Evolutionary conservation across 371 early-diverging fungal species (phyloP), one percentile per base, ranked within the genome.

Genomic region (Mucor saturninus): DNA sequence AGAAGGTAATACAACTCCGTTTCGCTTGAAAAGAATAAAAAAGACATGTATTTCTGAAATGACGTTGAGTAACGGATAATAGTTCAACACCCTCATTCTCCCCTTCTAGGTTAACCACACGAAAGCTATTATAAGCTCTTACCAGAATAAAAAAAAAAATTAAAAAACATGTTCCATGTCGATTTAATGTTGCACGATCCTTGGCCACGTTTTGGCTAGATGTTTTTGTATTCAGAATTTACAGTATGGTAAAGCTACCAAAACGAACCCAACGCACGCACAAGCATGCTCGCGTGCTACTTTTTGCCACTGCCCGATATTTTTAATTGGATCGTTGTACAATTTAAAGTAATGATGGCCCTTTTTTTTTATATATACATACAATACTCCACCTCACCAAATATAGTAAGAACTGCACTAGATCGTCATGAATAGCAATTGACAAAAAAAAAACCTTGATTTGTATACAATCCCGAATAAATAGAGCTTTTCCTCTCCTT

Each of bases 161-260:
- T n/a, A 21, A 21, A 35, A 26, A 38, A 48, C 55, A 55, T 49
- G 54, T 54, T 49, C 56, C 62, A 30, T 55, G 55, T 48, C 46
- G 8, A 29, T 13, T 43, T 49, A 62, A 62, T 62, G 62, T 62
- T 48, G 56, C 45, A 62, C 62, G 28, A 49, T 37, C 13, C 26
- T 49, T 62, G 37, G 62, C 62, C 62, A 62, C 62, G 62, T 62
- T 62, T 55, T 61, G 29, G 39, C 43, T 52, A 42, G 51, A 53
- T 61, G 21, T 35, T 54, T 54, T 46, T 57, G 45, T 46, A 57
- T 57, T 45, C 50, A 21, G 2, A 42, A 14, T 42, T 4, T 11
- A 42, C 11, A 42, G 10, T 42, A 42, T 42, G 43, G n/a, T 42
- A n/a, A 10, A 14, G n/a, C 43, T 10, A 42, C 10, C 10, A 13